Conservation (phyloP, 805 yeast genomes). For the Isabelozyma rhagii region DNA sequence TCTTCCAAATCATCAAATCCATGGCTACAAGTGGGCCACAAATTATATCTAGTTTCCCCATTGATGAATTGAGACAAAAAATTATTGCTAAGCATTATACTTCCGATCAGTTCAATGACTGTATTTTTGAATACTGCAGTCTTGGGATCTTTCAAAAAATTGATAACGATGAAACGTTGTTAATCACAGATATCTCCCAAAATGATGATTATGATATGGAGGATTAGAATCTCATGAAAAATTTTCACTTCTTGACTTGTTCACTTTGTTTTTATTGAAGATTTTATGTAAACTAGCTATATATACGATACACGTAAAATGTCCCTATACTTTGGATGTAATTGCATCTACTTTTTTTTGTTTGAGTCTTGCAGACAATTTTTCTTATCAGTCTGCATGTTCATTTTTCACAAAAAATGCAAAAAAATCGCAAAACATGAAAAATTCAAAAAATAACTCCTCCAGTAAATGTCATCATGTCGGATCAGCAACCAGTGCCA, state of each 20-base stretch:
- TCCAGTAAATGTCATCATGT: not conserved
- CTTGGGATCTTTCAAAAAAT: constrained; percentile 74
- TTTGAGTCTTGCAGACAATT: too few species aligned
- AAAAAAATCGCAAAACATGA: too few species aligned
- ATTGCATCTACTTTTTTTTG: not conserved
- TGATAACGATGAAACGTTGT: constrained; percentile 65
- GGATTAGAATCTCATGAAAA: constrained; percentile 1
- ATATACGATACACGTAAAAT: not conserved
- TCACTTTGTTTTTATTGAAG: not conserved
- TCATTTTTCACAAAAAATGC: too few species aligned
- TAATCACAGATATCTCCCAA: constrained; percentile 48
- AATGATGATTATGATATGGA: constrained; percentile 31
- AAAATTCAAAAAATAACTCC: too few species aligned
- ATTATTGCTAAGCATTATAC: constrained; percentile 83
- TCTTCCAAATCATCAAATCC: constrained; percentile 67
- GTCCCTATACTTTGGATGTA: not conserved
- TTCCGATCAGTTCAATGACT: constrained; percentile 68
- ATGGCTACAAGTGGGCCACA: constrained; percentile 42
- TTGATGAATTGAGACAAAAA: constrained; percentile 55
- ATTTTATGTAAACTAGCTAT: not conserved
- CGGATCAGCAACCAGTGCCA: not conserved
- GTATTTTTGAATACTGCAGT: constrained; percentile 70
- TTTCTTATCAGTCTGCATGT: too few species aligned
- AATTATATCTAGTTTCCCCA: constrained; percentile 14
- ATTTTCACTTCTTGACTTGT: too few species aligned